Conservation (phyloP, 139 green algal species). For the Haematococcus sp. region DNA sequence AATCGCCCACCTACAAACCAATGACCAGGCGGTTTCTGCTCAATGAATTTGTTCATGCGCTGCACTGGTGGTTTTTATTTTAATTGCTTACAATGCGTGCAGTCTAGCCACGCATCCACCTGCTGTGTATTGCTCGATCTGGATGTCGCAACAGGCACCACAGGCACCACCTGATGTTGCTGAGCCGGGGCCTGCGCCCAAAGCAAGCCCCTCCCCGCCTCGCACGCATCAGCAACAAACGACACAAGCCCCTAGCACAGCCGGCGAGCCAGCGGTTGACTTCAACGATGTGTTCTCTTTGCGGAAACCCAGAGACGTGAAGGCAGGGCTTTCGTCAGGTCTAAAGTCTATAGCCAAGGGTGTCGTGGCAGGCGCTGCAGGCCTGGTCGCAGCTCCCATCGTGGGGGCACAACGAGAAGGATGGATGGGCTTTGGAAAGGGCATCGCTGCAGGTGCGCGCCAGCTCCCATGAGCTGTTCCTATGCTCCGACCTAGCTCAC, state of each 20-base stretch:
- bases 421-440: slow-evolving; percentile 72
- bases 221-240: slow-evolving; percentile 3
- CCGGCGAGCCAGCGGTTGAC: slow-evolving; percentile 27
- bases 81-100: no score
- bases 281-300: slow-evolving; percentile 72
- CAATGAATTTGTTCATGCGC: no score
- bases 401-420: slow-evolving; percentile 69
- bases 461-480: background rate
- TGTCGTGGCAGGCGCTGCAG: slow-evolving; percentile 47
- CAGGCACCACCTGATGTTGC: background rate
- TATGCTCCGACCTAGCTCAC: background rate
- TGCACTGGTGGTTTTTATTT: no score
- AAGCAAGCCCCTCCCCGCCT: background rate
- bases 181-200: background rate
- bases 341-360: slow-evolving; percentile 43
- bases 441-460: slow-evolving; percentile 57
- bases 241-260: background rate
- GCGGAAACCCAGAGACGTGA: slow-evolving; percentile 40
- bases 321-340: slow-evolving; percentile 46
- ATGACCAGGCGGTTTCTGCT: no score
- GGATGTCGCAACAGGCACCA: background rate
- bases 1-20: no score
- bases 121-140: no score
- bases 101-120: no score
- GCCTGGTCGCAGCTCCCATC: slow-evolving; percentile 73